These are phyloP conservation scores for Lecanosticta acicola DNA, from an alignment of 2,329 filamentous ascomycete species.

Conservation along the genomic window DNA sequence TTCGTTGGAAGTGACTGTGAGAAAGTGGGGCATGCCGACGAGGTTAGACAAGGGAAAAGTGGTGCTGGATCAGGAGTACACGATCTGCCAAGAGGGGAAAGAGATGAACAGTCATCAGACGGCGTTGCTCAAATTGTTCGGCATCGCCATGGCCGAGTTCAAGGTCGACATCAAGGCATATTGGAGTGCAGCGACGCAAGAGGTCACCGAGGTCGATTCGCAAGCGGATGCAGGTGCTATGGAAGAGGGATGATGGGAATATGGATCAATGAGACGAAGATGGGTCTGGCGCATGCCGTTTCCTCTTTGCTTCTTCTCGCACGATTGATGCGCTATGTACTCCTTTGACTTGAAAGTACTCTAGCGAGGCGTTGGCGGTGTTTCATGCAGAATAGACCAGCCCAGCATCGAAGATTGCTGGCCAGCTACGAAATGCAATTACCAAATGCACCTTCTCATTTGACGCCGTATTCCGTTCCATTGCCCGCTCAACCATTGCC, in stretches of 20 bases:
- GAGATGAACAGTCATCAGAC: constrained; percentile 87
- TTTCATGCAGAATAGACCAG: constrained; percentile 15
- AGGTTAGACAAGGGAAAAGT: constrained; percentile 84
- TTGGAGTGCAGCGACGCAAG: constrained; percentile 32
- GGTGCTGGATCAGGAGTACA: constrained; percentile 65
- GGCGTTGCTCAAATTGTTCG: constrained; percentile 87
- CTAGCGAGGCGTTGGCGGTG: constrained; percentile 31
- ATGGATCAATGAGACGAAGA: constrained; percentile 6
- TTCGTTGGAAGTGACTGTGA: constrained; percentile 81
- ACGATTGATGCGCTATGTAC: constrained; percentile 22
- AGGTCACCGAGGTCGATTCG: constrained; percentile 30
- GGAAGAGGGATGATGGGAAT: constrained; percentile 22
- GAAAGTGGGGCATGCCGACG: constrained; percentile 84
- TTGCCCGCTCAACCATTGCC: constrained; percentile 12
- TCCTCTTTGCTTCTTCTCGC: constrained; percentile 18
- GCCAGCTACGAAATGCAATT: constrained; percentile 19
- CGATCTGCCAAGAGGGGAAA: constrained; percentile 79
- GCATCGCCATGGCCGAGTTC: constrained; percentile 86
- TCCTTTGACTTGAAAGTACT: constrained; percentile 15
- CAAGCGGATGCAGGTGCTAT: constrained; percentile 22
- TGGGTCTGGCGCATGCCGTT: constrained; percentile 2
- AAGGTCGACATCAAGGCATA: constrained; percentile 67
- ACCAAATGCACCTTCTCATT: constrained; percentile 9
- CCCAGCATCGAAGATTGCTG: constrained; percentile 2
- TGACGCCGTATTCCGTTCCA: constrained; percentile 17